Conservation (phyloP, 1,284 basidiomycete species). For the Apiotrichum gamsii region DNA sequence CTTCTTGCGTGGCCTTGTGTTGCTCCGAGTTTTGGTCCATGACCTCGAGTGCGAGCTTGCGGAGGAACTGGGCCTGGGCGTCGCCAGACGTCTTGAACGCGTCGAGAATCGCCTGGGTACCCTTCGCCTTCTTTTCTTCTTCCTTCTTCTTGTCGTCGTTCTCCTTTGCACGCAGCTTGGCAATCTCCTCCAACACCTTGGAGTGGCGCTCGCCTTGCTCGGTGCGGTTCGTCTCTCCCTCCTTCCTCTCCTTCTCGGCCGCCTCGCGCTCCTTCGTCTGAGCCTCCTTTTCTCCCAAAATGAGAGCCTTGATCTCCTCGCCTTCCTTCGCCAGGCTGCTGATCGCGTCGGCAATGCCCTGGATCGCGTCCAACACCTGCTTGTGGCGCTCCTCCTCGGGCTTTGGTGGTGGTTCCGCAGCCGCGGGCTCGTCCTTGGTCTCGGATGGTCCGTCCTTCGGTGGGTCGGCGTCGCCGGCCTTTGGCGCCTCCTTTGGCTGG, state of each 20-base stretch:
- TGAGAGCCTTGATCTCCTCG: slow-evolving; percentile 32
- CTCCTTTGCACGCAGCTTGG: slow-evolving; percentile 36
- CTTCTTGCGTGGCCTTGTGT: slow-evolving; percentile 40
- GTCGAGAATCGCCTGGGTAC: slow-evolving; percentile 43
- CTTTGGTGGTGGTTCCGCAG: no score
- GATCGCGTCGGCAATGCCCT: no score
- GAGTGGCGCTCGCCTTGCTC: slow-evolving; percentile 31
- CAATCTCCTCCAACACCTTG: slow-evolving; percentile 39
- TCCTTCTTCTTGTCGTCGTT: slow-evolving; percentile 18
- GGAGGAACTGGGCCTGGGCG: slow-evolving; percentile 38
- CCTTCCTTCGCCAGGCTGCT: slow-evolving; percentile 12
- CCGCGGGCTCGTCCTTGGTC: slow-evolving; percentile 3
- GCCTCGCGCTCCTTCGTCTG: slow-evolving; percentile 24
- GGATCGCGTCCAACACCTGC: slow-evolving; percentile 32
- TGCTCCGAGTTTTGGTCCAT: slow-evolving; percentile 45
- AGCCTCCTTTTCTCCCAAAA: slow-evolving; percentile 32
- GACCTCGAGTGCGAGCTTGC: slow-evolving; percentile 40
- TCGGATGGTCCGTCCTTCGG: background rate
- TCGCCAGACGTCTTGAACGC: slow-evolving; percentile 40
- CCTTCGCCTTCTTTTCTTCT: slow-evolving; percentile 8
- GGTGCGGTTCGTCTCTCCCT: slow-evolving; percentile 45
- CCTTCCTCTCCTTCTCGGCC: slow-evolving; percentile 42
- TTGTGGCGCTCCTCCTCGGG: slow-evolving; percentile 27
- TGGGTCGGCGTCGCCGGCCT: slow-evolving; percentile 7
- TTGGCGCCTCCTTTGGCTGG: background rate